These are phyloP conservation scores for Ophiostoma sp. DNA, from an alignment of 2,329 filamentous ascomycete species.

Conservation along the genomic window DNA sequence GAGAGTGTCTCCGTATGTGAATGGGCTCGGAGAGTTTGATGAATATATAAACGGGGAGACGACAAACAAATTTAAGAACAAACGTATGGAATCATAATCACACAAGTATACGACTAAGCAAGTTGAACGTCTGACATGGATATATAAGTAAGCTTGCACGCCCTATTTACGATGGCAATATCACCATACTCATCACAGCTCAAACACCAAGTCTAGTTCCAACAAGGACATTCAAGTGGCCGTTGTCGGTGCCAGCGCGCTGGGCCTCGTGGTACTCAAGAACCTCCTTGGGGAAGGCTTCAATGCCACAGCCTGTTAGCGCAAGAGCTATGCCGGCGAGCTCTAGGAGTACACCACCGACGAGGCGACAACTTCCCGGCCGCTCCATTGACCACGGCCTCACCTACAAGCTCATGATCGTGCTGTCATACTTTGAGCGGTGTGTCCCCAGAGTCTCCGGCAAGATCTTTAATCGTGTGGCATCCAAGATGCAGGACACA, in stretches of 20 bases:
- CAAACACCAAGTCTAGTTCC: background rate
- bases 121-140: too few relatives aligned
- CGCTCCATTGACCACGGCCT: conserved; percentile 17
- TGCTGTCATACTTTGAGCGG: conserved; percentile 28
- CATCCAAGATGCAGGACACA: background rate
- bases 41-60: too few relatives aligned
- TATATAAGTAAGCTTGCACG: background rate
- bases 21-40: too few relatives aligned
- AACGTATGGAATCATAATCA: too few relatives aligned
- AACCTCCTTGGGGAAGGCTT: conserved; percentile 42
- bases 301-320: conserved; percentile 38
- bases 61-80: too few relatives aligned
- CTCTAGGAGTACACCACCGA: conserved; percentile 41
- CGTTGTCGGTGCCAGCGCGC: background rate
- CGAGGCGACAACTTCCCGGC: conserved; percentile 26
- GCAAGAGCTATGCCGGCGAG: conserved; percentile 38
- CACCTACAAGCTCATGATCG: conserved; percentile 10
- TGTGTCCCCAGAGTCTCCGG: conserved; percentile 15
- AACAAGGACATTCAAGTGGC: background rate
- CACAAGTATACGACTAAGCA: too few relatives aligned
- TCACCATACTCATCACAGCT: background rate
- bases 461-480: background rate
- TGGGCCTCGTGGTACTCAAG: conserved; percentile 33
- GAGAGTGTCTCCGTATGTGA: too few relatives aligned
- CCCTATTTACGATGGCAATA: background rate